phyloP scores from a whole-genome alignment of 139 green algal species.

The Chloropicon primus region DNA sequence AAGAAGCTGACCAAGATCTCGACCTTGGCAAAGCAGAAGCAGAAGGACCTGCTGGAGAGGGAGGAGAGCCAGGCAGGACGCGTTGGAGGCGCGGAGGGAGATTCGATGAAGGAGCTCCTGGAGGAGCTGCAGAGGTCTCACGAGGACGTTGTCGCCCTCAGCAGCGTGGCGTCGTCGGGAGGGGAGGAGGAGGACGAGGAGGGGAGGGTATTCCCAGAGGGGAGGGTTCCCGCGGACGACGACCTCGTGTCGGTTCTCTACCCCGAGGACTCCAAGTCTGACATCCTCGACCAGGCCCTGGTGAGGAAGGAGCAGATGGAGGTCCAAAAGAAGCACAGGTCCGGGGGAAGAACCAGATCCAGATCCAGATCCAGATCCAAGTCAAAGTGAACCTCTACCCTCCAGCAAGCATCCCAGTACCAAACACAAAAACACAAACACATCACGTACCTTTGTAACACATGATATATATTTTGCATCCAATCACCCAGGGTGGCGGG shows the following conservation, averaged over 20 bases:
- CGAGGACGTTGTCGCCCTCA: background rate
- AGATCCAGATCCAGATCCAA: background rate
- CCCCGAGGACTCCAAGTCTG: background rate
- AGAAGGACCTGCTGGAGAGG: too few relatives aligned
- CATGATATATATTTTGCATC: too few relatives aligned
- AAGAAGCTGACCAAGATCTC: background rate
- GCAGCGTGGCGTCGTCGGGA: background rate
- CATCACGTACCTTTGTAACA: too few relatives aligned
- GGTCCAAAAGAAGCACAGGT: background rate
- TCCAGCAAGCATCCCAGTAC: too few relatives aligned
- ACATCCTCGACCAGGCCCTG: background rate
- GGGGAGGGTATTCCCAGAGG: background rate
- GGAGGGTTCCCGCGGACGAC: background rate
- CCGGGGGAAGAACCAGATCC: background rate
- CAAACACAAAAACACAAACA: too few relatives aligned
- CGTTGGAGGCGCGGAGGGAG: background rate
- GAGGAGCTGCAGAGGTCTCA: background rate
- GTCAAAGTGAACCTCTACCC: background rate
- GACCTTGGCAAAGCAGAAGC: background rate
- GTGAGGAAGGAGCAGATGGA: background rate
- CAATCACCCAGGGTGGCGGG: too few relatives aligned
- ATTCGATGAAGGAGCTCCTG: background rate
- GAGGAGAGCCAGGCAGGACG: background rate
- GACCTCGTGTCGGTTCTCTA: background rate
- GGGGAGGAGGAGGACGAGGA: background rate